These are phyloP conservation scores for Penicillium cosmopolitanum DNA, from an alignment of 495 filamentous ascomycete genomes.

Conservation along the genomic window DNA sequence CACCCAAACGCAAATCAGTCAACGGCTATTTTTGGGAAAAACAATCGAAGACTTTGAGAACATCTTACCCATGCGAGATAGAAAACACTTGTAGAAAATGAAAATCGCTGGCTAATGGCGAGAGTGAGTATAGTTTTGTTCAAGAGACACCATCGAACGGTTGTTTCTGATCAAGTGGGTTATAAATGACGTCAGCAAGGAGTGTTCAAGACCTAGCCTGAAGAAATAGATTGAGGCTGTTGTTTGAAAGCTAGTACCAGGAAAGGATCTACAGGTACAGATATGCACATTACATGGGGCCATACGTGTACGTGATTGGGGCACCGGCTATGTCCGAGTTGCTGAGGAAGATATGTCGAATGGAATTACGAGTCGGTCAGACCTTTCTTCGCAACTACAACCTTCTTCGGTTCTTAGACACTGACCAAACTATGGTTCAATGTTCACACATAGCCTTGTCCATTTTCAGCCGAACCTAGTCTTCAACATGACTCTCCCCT, in stretches of 20 bases:
- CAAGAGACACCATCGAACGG: background rate
- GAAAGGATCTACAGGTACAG: too few species aligned
- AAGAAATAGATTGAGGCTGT: too few species aligned
- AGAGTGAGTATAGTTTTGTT: too few species aligned
- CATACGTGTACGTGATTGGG: background rate
- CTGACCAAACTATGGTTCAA: background rate
- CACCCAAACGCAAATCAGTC: background rate
- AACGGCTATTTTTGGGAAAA: slow-evolving; percentile 2
- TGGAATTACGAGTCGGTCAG: background rate
- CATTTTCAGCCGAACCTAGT: background rate
- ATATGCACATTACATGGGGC: background rate
- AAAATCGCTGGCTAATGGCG: too few species aligned
- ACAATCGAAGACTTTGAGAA: background rate
- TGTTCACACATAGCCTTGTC: background rate
- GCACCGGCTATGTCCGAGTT: background rate
- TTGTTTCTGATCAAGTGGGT: background rate
- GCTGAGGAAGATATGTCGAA: background rate
- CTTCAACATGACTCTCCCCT: background rate
- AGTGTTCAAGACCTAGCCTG: background rate
- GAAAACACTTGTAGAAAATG: background rate
- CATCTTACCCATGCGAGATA: background rate
- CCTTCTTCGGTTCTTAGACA: background rate
- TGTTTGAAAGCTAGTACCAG: too few species aligned
- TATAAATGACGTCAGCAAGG: background rate
- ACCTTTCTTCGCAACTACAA: background rate